Evolutionary conservation across 2,329 filamentous ascomycete genomes (phyloP).

Genomic region (Harringtonia aguacate): DNA sequence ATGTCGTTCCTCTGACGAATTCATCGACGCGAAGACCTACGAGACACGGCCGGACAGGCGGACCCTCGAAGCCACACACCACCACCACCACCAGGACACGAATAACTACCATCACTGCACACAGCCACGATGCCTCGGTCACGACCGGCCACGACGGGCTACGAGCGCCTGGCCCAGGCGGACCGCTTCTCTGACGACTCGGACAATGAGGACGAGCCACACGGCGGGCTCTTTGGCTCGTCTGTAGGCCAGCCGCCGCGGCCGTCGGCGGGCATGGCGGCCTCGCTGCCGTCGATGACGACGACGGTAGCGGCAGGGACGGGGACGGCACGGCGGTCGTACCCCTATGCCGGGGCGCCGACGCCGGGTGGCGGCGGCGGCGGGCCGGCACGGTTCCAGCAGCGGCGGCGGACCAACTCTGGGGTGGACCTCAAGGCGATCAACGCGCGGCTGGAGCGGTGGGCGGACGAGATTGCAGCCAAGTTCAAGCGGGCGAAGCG

Average conservation of each 20-base stretch:
- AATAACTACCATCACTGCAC: not conserved
- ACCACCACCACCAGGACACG: too few species aligned
- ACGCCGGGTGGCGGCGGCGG: too few species aligned
- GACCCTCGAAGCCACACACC: too few species aligned
- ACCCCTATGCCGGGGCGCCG: not conserved
- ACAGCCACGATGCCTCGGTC: conserved; percentile 52
- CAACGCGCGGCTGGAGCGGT: conserved; percentile 86
- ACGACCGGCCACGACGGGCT: conserved; percentile 67
- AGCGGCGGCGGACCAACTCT: conserved; percentile 53
- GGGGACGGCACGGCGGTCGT: conserved; percentile 22
- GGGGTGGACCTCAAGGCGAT: conserved; percentile 97
- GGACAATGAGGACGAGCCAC: conserved; percentile 58
- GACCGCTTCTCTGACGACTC: conserved; percentile 60
- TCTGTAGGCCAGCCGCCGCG: conserved; percentile 30
- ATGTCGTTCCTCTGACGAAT: too few species aligned
- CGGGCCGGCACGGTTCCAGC: too few species aligned
- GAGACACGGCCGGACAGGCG: too few species aligned
- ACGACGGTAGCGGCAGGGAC: conserved; percentile 16
- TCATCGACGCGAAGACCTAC: too few species aligned
- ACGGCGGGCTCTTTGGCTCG: conserved; percentile 39
- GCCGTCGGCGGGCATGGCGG: conserved; percentile 46
- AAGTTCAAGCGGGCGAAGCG: conserved; percentile 87
- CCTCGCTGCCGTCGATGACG: conserved; percentile 14
- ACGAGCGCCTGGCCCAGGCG: conserved; percentile 75
- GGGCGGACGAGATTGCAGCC: conserved; percentile 95